These are phyloP conservation scores for Pseudotulostoma volvatum DNA, from an alignment of 495 filamentous ascomycete species.

Conservation along the genomic window DNA sequence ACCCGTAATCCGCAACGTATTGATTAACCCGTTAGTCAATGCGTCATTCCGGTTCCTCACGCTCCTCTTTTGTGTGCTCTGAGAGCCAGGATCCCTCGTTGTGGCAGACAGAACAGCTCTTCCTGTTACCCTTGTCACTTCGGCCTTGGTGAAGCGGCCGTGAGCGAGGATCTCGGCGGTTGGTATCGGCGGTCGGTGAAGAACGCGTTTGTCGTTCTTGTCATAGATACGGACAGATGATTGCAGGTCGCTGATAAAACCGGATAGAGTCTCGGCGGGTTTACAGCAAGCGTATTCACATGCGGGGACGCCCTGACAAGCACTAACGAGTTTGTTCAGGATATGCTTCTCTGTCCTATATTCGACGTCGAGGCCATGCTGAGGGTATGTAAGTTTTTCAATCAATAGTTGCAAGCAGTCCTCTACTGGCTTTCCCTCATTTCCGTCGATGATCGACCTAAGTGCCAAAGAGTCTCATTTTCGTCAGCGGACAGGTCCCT, in stretches of 20 bases:
- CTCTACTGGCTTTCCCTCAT: background rate
- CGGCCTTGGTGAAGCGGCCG: no score
- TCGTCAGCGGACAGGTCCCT: no score
- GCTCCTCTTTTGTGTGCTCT: no score
- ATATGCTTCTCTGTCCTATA: background rate
- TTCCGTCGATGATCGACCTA: background rate
- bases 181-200: no score
- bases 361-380: background rate
- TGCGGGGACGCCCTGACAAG: background rate
- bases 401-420: background rate
- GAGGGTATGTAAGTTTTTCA: background rate
- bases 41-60: no score
- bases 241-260: background rate
- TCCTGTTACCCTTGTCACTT: no score
- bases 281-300: background rate
- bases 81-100: no score
- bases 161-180: no score
- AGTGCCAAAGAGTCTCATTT: background rate
- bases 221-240: background rate
- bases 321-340: background rate
- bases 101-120: no score
- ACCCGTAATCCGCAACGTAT: no score
- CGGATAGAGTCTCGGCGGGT: background rate
- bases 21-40: no score
- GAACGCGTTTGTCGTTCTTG: no score